Conservation (phyloP, 768 basidiomycete species). For the Leccinum sublutescens region DNA sequence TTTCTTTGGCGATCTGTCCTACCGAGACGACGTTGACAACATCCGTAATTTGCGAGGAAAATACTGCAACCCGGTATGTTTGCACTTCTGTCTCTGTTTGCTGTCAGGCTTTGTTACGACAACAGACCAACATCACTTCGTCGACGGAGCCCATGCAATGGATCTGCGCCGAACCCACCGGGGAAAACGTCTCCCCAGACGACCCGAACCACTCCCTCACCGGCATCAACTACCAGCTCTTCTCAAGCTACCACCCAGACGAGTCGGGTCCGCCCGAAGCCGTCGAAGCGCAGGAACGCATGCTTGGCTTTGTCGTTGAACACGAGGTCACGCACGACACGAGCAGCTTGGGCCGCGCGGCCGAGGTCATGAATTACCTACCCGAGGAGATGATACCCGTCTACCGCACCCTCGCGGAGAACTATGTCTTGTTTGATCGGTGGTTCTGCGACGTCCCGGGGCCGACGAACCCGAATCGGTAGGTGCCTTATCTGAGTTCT, state of each 20-base stretch:
- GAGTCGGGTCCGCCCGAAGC: conserved; percentile 6
- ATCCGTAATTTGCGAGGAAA: conserved; percentile 17
- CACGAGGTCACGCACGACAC: conserved; percentile 17
- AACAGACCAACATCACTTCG: conserved; percentile 15
- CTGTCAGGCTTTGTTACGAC: neutral
- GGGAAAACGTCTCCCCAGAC: conserved; percentile 21
- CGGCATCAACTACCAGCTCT: conserved; percentile 24
- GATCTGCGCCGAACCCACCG: conserved; percentile 20
- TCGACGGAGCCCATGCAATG: conserved; percentile 2
- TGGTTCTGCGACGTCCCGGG: conserved; percentile 29
- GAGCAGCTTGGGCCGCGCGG: conserved; percentile 11
- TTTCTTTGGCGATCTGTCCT: conserved; percentile 29
- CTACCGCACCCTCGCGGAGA: conserved; percentile 23
- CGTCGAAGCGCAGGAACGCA: conserved; percentile 8
- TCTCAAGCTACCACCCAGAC: conserved; percentile 22
- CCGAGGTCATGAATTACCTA: conserved; percentile 22
- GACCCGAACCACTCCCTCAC: conserved; percentile 27
- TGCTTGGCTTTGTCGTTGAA: conserved; percentile 25
- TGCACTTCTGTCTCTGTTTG: neutral
- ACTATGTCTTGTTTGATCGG: conserved; percentile 22
- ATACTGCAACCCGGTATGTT: conserved; percentile 26
- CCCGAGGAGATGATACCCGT: conserved; percentile 26
- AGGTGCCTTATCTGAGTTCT: neutral
- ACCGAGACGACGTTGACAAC: conserved; percentile 23
- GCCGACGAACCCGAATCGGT: conserved; percentile 29